Base-by-base conservation (phyloP, 192 early-diverging fungal genomes). In the Coemansia furcata region DNA sequence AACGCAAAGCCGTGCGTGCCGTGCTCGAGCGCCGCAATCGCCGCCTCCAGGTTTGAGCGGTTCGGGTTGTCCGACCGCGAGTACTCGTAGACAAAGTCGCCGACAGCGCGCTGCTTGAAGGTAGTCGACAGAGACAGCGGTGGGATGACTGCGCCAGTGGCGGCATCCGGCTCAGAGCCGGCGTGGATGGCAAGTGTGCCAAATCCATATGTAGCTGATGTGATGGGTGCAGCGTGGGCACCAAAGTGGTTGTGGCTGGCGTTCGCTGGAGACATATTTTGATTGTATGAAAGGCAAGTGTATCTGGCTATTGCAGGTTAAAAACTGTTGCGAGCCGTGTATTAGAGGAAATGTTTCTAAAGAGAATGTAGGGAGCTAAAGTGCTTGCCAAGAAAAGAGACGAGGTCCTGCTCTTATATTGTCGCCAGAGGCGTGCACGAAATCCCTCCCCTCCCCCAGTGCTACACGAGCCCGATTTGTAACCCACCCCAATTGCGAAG, bases 61-160 rank as follows among this genome's bases (percentile, higher is more conserved):
- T 90, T 92, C 29, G 94, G 94, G 71, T 94, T 93, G 69, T 87
- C 89, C 36, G 88, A 87, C 67, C 91, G 87, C 54, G 94, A 93
- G 84, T 92, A 94, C 69, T 92, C 91, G 67, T 85, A 94, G 78
- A 89, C 88, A 84, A 95, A 93, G 61, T 92, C 90, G 66, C 96
- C 96, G n/a, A 96, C 95, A 26, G 89, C 85, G 35, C 83, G 80
- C 85, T 99, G 97, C 80, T 92, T 92, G 80, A 96, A 99, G 11
- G 97, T 99, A 36, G 97, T 99, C 9, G 96, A 97, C 58, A 99
- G 87, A 21, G 91, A 93, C 37, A 99, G 84, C 14, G 97, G 86
- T 42, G 97, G 97, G 65, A 99, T 97, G 14, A 99, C 97, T n/a
- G 97, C 97, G 42, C 96, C 95, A 15, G 95, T 98, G 64, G 87